Base-by-base conservation (phyloP, 768 basidiomycete species). In the Myochromella boudieri region DNA sequence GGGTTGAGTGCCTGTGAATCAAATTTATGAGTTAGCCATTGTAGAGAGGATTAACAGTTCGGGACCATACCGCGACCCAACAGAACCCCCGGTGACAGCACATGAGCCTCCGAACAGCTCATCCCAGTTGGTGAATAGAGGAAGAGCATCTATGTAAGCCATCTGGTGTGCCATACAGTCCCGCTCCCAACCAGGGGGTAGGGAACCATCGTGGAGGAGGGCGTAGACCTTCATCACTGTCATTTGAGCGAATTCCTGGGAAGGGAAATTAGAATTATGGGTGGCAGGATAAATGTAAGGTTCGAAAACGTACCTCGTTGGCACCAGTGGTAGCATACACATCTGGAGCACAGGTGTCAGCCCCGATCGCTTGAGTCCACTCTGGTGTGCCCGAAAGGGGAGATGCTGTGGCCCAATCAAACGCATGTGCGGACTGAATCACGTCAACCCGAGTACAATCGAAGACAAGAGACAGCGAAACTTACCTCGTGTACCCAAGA, bases 401-500 rank as follows among this genome's bases (percentile, higher is more conserved):
- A 3, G 53, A 39, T 0, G 55, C 48, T 1, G 44, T 41, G 6
- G 58, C 58, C 52, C 54, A 68, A 37, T 68, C 67, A 49, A 50
- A 67, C n/a, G 67, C 57, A 46, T 68, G 67, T 17, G 48, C 56
- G 24, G 60, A 44, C 65, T 68, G 15, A n/a, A n/a, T n/a, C n/a
- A n/a, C n/a, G n/a, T n/a, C n/a, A n/a, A n/a, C n/a, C n/a, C n/a
- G n/a, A n/a, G n/a, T n/a, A n/a, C n/a, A n/a, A n/a, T n/a, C n/a
- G n/a, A n/a, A n/a, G n/a, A n/a, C n/a, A n/a, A n/a, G n/a, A n/a
- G n/a, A n/a, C 10, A 44, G 29, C 1, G 5, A 12, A 41, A 40
- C 55, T 17, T 40, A 67, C 65, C 60, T 68, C 66, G 37, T 68
- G 67, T 9, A 67, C 42, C 65, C 65, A 65, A 9, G 56, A 46